Evolutionary conservation across 2,329 filamentous ascomycete genomes (phyloP).

Genomic region (Colletotrichum gloeosporioides): DNA sequence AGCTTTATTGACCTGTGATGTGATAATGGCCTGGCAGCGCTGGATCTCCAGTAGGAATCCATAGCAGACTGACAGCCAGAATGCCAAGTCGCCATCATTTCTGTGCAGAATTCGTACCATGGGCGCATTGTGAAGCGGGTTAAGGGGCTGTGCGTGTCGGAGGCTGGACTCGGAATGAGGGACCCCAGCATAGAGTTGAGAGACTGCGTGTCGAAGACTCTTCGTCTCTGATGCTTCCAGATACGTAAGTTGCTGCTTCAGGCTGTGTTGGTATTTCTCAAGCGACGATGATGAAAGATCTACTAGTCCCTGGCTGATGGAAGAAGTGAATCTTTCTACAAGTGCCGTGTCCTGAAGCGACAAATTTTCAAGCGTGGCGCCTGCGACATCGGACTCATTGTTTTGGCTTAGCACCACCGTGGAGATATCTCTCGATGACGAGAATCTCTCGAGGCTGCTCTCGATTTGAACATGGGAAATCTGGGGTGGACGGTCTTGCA

Average conservation of each 20-base stretch:
- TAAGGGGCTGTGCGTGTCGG: constrained; percentile 54
- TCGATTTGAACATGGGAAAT: constrained; percentile 53
- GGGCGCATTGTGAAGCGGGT: constrained; percentile 63
- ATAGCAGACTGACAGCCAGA: constrained; percentile 58
- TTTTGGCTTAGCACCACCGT: constrained; percentile 27
- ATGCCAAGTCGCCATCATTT: constrained; percentile 35
- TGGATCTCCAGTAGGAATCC: constrained; percentile 55
- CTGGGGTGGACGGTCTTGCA: constrained; percentile 35
- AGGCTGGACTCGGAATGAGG: constrained; percentile 33
- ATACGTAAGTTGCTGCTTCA: constrained; percentile 25
- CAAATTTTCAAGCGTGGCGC: constrained; percentile 50
- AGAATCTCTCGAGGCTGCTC: constrained; percentile 53
- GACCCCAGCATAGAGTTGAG: constrained; percentile 38
- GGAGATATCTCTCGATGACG: constrained; percentile 38
- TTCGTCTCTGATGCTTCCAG: constrained; percentile 33
- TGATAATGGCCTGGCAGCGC: constrained; percentile 44
- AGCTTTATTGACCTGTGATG: constrained; percentile 45
- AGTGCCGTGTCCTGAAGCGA: constrained; percentile 50
- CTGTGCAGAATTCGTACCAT: constrained; percentile 49
- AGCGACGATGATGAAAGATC: neutral
- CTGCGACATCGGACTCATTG: constrained; percentile 28
- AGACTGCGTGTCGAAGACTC: constrained; percentile 38
- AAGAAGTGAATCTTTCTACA: constrained; percentile 34
- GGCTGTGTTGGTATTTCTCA: constrained; percentile 3
- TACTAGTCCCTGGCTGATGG: neutral